phyloP scores from a whole-genome alignment of 768 basidiomycete genomes.

The Suillus decipiens region DNA sequence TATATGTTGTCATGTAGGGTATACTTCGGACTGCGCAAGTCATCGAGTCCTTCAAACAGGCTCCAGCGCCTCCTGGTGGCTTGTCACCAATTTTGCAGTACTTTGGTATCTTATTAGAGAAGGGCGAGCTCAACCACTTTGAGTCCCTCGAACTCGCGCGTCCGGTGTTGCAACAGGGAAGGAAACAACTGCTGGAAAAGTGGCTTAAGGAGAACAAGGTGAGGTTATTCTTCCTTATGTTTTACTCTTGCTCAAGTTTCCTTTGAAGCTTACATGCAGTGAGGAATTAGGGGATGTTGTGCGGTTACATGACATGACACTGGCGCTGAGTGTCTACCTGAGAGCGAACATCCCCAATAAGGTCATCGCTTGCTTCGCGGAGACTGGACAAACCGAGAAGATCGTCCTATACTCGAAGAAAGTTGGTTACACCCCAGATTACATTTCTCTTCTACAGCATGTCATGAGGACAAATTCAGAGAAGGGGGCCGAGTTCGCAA shows the following conservation, averaged over 20 bases:
- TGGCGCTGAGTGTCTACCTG: slow-evolving; percentile 96
- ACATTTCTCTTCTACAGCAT: slow-evolving; percentile 89
- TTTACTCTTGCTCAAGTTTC: slow-evolving; percentile 5
- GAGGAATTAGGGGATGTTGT: slow-evolving; percentile 99
- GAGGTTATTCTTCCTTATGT: slow-evolving; percentile 4
- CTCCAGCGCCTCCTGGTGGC: slow-evolving; percentile 87
- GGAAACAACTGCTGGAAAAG: slow-evolving; percentile 96
- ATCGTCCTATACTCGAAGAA: slow-evolving; percentile 98
- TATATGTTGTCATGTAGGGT: slow-evolving; percentile 50
- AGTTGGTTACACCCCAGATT: slow-evolving; percentile 92
- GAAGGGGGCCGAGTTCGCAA: slow-evolving; percentile 98
- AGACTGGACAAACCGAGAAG: slow-evolving; percentile 98
- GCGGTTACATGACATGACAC: slow-evolving; percentile 91
- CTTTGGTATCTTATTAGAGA: slow-evolving; percentile 98
- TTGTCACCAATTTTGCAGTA: slow-evolving; percentile 97
- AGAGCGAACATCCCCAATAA: slow-evolving; percentile 98
- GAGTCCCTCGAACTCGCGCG: slow-evolving; percentile 96
- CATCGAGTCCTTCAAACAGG: slow-evolving; percentile 96
- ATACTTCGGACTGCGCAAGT: slow-evolving; percentile 93
- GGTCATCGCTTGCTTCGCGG: slow-evolving; percentile 98
- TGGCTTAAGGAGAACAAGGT: slow-evolving; percentile 99
- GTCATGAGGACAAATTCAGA: slow-evolving; percentile 96
- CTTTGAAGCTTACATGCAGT: slow-evolving; percentile 87
- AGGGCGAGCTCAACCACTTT: slow-evolving; percentile 95
- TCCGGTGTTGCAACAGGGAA: slow-evolving; percentile 92